Conservation (phyloP, 495 filamentous ascomycete genomes). For the Talaromyces nanjingensis region DNA sequence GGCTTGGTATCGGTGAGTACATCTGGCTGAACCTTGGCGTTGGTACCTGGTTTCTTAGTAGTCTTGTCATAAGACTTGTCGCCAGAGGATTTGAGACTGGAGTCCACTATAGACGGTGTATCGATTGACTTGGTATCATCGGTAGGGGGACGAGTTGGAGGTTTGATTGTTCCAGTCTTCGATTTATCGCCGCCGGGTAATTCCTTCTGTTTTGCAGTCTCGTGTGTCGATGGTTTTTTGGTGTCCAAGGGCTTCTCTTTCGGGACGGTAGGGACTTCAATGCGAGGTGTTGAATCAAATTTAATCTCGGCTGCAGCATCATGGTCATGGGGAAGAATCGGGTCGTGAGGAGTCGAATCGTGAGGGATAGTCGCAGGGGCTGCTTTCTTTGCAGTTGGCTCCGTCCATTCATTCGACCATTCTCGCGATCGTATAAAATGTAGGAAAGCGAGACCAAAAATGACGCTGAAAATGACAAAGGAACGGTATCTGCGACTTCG, state of each 20-base stretch:
- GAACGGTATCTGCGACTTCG: constrained; percentile 71
- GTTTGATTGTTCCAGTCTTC: neutral
- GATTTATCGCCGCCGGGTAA: neutral
- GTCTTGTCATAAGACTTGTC: neutral
- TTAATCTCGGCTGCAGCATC: neutral
- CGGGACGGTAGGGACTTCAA: neutral
- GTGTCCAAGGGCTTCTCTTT: neutral
- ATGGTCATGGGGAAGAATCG: neutral
- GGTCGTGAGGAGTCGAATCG: neutral
- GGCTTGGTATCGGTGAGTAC: neutral
- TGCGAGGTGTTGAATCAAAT: neutral
- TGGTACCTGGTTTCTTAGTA: constrained; percentile 6
- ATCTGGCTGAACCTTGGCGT: neutral
- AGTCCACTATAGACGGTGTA: neutral
- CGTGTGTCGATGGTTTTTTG: neutral
- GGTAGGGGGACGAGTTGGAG: neutral
- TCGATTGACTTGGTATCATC: neutral
- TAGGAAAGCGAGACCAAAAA: constrained; percentile 57
- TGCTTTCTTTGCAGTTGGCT: neutral
- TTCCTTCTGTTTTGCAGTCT: constrained; percentile 3
- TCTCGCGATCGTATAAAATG: constrained; percentile 47
- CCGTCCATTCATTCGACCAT: neutral
- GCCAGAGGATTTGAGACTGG: neutral
- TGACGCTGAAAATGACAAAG: constrained; percentile 61
- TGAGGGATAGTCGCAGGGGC: neutral